Base-by-base conservation (phyloP, 2,329 filamentous ascomycete genomes). In the Lachnellula cervina region DNA sequence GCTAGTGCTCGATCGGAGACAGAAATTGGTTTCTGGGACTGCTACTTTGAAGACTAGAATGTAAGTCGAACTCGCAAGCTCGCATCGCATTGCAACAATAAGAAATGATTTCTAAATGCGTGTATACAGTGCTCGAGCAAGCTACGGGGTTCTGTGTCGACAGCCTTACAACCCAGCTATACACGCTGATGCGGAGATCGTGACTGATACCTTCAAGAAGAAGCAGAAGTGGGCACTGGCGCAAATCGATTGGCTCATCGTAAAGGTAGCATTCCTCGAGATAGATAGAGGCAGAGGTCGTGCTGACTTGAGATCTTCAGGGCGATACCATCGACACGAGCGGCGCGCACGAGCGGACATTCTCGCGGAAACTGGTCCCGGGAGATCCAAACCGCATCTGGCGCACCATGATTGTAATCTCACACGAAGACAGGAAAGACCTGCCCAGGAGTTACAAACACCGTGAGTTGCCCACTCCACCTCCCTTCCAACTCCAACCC, bases 1-100 rank as follows among this genome's bases (percentile, higher is more conserved):
- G 0, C 67, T 81, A 2, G 74, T 82, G 1, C 69, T 75, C 2
- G 78, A 82, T 49, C 72, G 78, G 11, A 69, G 80, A n/a, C 75
- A 79, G 43, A 77, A 73, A 48, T 69, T 78, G 4, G 70, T 73
- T 1, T 72, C 71, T 14, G 70, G 69, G 1, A 66, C 69, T 2
- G 68, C 77, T 0, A 76, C 80, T 0, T 69, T 82, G 8, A 69
- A 72, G 8, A 71, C 68, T 32, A 68, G 75, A 4, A 67, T 75
- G 47, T 40, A 38, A 16, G 34, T 37, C 8, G 9, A 37, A 32
- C 4, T 23, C 16, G 13, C n/a, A 23, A 21, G 16, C n/a, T 13
- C 1, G 4, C 8, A 2, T 11, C 28, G 28, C 28, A 2, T 11
- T 2, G 28, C 28, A 14, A 21, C 2, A 44, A 13, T 8, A 44